phyloP scores from a whole-genome alignment of 2,329 filamentous ascomycete genomes.

The Ophiostoma novo-ulmi region DNA sequence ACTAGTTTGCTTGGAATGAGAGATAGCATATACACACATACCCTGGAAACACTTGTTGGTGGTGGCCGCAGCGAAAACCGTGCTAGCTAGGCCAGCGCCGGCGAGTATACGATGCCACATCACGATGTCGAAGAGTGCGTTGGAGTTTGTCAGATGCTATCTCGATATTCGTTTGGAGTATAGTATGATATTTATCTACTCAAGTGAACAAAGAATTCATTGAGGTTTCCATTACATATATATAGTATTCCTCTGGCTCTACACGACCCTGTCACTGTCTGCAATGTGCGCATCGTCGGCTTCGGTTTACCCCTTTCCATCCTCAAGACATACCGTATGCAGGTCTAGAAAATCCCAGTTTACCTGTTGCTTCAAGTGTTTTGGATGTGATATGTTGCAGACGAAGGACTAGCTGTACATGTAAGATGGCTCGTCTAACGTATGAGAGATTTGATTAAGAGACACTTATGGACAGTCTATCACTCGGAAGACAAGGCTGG shows the following conservation, averaged over 20 bases:
- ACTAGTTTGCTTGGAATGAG: not conserved
- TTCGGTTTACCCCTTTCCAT: not conserved
- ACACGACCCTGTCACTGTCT: not conserved
- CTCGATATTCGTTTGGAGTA: not conserved
- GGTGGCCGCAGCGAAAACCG: not conserved
- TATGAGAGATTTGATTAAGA: not conserved
- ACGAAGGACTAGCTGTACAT: not conserved
- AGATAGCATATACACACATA: not conserved
- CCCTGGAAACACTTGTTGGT: constrained; percentile 12
- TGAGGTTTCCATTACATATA: not conserved
- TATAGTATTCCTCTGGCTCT: not conserved
- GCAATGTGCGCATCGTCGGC: not conserved
- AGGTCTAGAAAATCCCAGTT: not conserved
- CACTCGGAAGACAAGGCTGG: too few species aligned
- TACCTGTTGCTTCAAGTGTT: not conserved
- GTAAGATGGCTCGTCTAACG: not conserved
- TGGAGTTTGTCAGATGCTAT: not conserved
- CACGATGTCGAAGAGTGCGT: not conserved
- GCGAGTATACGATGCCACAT: not conserved
- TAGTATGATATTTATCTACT: not conserved
- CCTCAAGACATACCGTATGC: not conserved
- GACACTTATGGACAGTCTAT: not conserved
- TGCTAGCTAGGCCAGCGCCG: not conserved
- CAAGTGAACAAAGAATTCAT: not conserved
- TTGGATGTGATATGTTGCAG: not conserved